phyloP scores from a whole-genome alignment of 1,284 basidiomycete genomes.

The Malassezia brasiliensis region DNA sequence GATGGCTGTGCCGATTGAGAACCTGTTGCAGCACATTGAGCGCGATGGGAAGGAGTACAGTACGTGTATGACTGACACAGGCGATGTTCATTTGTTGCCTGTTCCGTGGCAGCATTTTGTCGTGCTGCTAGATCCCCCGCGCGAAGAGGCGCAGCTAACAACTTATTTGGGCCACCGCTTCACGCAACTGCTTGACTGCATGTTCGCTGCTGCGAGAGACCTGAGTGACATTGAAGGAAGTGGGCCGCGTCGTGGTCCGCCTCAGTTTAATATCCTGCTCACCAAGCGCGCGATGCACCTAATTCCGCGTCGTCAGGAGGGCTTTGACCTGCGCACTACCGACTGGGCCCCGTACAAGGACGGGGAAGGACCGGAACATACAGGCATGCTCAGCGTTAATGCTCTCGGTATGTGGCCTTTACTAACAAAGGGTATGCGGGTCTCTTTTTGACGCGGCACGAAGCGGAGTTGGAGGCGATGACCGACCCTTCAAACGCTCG shows the following conservation, averaged over 20 bases:
- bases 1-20: slow-evolving; percentile 30
- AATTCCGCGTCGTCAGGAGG: slow-evolving; percentile 33
- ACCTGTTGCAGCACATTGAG: slow-evolving; percentile 31
- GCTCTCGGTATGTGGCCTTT: slow-evolving; percentile 21
- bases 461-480: slow-evolving; percentile 28
- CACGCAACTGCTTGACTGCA: slow-evolving; percentile 31
- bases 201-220: slow-evolving; percentile 23
- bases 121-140: slow-evolving; percentile 22
- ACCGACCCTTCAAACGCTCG: neutral
- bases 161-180: slow-evolving; percentile 34
- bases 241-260: slow-evolving; percentile 5
- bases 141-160: slow-evolving; percentile 15
- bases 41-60: slow-evolving; percentile 35
- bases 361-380: slow-evolving; percentile 3
- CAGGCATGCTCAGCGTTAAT: slow-evolving; percentile 31
- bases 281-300: slow-evolving; percentile 40
- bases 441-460: slow-evolving; percentile 29
- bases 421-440: slow-evolving; percentile 28
- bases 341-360: slow-evolving; percentile 9
- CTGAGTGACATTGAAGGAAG: neutral
- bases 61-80: slow-evolving; percentile 15
- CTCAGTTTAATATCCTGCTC: slow-evolving; percentile 41
- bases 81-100: slow-evolving; percentile 31
- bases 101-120: slow-evolving; percentile 47
- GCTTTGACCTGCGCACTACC: slow-evolving; percentile 19